Conservation (phyloP, 257 asterid genomes). For the Avicennia marina region DNA sequence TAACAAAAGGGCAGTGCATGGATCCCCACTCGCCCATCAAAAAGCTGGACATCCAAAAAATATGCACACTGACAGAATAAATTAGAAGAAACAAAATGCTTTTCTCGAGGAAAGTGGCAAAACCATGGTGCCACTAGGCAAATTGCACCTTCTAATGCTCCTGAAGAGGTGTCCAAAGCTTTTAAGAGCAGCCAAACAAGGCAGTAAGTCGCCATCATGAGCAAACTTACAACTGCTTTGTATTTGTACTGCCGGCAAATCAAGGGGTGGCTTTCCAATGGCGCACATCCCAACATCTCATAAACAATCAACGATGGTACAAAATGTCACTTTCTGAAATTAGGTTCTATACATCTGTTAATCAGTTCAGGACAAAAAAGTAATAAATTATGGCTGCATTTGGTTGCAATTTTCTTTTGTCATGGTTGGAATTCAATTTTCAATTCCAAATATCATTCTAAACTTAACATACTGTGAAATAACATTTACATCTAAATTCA, state of each 20-base stretch:
- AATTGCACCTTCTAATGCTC: neutral
- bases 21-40: constrained; percentile 17
- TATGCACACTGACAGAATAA: neutral
- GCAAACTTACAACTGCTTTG: neutral
- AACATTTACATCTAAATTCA: too few species aligned
- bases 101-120: too few species aligned
- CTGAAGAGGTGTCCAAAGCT: neutral
- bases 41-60: neutral
- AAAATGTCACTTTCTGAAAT: neutral
- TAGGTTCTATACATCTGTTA: too few species aligned
- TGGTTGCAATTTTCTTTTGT: too few species aligned
- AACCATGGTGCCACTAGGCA: neutral
- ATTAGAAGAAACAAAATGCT: constrained; percentile 1
- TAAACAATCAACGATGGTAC: neutral
- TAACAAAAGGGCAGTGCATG: constrained; percentile 6
- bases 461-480: too few species aligned
- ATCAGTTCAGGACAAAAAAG: too few species aligned
- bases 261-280: neutral
- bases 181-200: neutral
- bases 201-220: constrained; percentile 7
- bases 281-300: neutral
- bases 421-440: too few species aligned
- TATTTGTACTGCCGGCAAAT: neutral
- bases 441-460: too few species aligned
- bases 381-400: too few species aligned